Conservation (phyloP, 176 grass and related monocot species). For the Musa itinerans region DNA sequence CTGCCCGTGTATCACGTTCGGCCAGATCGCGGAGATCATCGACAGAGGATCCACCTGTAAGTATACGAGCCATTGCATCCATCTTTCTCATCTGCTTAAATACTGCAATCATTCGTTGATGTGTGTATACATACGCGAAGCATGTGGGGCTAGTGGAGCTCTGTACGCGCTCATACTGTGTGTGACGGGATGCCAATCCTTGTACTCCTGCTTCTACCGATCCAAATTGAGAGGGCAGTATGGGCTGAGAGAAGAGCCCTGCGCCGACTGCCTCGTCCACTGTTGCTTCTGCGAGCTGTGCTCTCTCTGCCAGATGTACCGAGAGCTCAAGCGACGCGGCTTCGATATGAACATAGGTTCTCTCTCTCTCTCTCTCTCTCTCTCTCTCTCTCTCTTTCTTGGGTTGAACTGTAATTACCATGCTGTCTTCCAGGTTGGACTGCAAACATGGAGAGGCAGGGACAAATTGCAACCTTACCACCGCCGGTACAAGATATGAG, state of each 20-base stretch:
- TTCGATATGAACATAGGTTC: conserved; percentile 50
- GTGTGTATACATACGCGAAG: neutral
- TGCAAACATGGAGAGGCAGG: too few species aligned
- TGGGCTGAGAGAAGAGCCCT: conserved; percentile 39
- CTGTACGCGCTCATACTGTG: conserved; percentile 26
- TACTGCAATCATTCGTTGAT: neutral
- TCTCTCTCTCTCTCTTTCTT: neutral
- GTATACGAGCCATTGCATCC: neutral
- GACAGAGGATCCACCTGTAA: conserved; percentile 51
- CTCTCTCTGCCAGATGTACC: conserved; percentile 52
- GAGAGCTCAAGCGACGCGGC: conserved; percentile 44
- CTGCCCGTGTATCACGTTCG: conserved; percentile 60
- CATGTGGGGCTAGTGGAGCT: conserved; percentile 32
- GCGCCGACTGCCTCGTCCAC: conserved; percentile 57
- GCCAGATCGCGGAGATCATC: conserved; percentile 34
- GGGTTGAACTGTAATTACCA: neutral
- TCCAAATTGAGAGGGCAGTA: conserved; percentile 36
- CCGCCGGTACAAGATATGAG: too few species aligned
- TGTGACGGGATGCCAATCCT: conserved; percentile 24
- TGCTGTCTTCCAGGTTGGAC: too few species aligned
- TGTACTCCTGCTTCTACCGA: conserved; percentile 49
- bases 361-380: neutral
- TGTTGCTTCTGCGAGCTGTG: conserved; percentile 43
- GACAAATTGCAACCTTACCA: too few species aligned
- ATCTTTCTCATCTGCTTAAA: neutral